Evolutionary conservation across 2,329 filamentous ascomycete species (phyloP), one percentile per base, ranked within the genome.

Genomic region (Botrytis fabae): DNA sequence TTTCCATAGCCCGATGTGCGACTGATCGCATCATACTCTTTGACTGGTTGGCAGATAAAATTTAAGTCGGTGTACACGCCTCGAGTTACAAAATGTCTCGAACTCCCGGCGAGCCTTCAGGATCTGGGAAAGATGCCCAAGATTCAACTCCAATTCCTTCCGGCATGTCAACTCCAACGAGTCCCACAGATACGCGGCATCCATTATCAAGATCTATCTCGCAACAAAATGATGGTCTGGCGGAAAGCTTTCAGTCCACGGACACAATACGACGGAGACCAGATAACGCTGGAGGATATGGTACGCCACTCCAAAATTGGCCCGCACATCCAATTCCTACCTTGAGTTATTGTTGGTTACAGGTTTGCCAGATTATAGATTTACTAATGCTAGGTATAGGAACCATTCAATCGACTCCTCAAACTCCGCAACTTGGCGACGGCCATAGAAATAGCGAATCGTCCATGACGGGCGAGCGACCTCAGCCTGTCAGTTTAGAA

Each of bases 221-320:
- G 63, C 74, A 78, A 72, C 80, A 74, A n/a, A 85, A 85, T 54
- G 85, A 87, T 65, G 83, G 81, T 38, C 79, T 85, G 65, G 83
- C 86, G 7, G 88, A 89, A 77, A 88, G 85, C 80, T 86, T 85
- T 77, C 87, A 89, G 78, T 88, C 88, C 32, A 86, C 86, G 35
- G 89, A 90, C 73, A 90, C 89, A 25, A 83, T 90, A 76, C 86
- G 89, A 76, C 85, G 87, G 77, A 85, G 87, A 76, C 84, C 86
- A 73, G 89, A 91, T 38, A 68, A 75, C 32, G 75, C 76, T 46
- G 77, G 65, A 68, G 65, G 77, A 76, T 90, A 90, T 82, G 89
- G 89, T 91, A 82, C 73, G 85, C 82, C 14, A 70, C 46, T 51
- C n/a, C 28, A n/a, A 40, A 25, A 40, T 42, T 28, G 35, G n/a